A percentile compares a stretch with the other conserved stretches of the same genome.
Evolutionary conservation across 306 rosid species (phyloP).

Genomic region (Malus sieversii): DNA sequence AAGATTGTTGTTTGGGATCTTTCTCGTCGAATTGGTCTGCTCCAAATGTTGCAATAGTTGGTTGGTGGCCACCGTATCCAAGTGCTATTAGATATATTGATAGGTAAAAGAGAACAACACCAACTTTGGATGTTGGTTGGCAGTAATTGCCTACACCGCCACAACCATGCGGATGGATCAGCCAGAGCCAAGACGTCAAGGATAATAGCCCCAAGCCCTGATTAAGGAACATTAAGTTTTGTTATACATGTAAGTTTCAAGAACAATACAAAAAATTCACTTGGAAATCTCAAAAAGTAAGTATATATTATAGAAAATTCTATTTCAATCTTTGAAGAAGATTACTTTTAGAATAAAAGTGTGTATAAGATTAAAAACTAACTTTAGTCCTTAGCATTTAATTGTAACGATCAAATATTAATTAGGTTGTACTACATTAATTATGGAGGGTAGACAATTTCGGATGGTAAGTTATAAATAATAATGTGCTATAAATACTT

Average conservation of each 20-base stretch:
- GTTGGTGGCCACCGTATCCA: constrained; percentile 62
- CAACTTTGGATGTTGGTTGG: constrained; percentile 11
- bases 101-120: constrained; percentile 38
- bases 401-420: too few relatives aligned
- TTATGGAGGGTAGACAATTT: too few relatives aligned
- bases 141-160: background rate
- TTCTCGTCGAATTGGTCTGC: constrained; percentile 59
- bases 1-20: constrained; percentile 33
- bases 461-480: too few relatives aligned
- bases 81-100: constrained; percentile 57
- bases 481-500: too few relatives aligned
- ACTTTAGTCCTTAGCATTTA: too few relatives aligned
- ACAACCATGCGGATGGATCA: constrained; percentile 17
- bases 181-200: constrained; percentile 8
- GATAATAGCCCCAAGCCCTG: constrained; percentile 20
- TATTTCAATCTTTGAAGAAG: too few relatives aligned
- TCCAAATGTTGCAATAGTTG: constrained; percentile 54
- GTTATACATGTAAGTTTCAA: background rate
- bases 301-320: too few relatives aligned
- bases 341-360: too few relatives aligned
- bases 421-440: too few relatives aligned
- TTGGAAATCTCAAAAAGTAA: background rate
- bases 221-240: background rate
- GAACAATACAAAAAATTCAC: background rate
- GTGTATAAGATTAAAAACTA: too few relatives aligned